Evolutionary conservation across 208 protist species (phyloP), one percentile per base, ranked within the genome.

Genomic region (Trypanosoma avium): DNA sequence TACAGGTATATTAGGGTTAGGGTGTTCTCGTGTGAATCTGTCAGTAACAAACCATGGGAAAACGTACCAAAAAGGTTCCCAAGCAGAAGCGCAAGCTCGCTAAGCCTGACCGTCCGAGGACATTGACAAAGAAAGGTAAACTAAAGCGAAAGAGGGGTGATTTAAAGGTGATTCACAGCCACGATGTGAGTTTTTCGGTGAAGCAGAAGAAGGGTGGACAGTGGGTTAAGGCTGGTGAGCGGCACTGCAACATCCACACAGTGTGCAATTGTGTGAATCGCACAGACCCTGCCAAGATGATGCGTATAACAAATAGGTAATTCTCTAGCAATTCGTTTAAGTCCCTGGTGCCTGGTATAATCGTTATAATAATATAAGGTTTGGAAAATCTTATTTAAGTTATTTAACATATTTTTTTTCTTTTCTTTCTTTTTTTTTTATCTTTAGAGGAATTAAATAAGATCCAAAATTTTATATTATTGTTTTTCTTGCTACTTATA

Each of bases 171-270:
- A 53, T 93, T n/a, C 75, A 71, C 55, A 82, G 77, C 7, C 83
- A 79, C 33, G 82, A 93, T 66, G 88, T 94, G 17, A 85, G 84
- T 62, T 94, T 92, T 56, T 60, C 77, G 0, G 80, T 93, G 32
- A 94, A 90, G 75, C 91, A 96, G 53, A 86, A 86, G 27, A 96
- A 96, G 61, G 85, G 86, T 21, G 91, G 91, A 4, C 78, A 82
- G 67, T 94, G 82, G 80, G 60, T 93, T 7, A 79, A 72, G 47
- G 84, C 80, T 13, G 86, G 86, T 8, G 91, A 94, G 42, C 85
- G 91, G 15, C 82, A 86, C 65, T 96, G 91, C 73, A 92, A 94
- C 65, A 91, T 96, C 17, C 91, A 96, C 70, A 94, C 84, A 2
- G 82, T 93, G 17, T 96, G 91, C 64, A 77, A 96, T 75, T 96